Conservation (phyloP, 306 rosid species). For the Gastrolobium villosum region DNA sequence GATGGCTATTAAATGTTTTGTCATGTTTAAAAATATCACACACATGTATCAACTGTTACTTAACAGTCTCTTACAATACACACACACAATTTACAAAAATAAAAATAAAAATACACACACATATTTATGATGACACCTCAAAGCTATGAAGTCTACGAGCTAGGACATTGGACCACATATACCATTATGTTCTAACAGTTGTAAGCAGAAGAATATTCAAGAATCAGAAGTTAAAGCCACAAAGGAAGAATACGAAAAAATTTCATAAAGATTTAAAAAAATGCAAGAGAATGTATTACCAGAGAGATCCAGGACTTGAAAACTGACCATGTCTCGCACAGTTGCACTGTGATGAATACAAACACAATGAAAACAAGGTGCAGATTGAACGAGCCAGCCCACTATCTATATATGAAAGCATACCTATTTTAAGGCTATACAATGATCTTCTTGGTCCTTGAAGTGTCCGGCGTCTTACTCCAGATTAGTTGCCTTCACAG, state of each 20-base stretch:
- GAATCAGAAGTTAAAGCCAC: too few relatives aligned
- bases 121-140: constrained; percentile 12
- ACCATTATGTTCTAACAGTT: too few relatives aligned
- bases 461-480: constrained; percentile 39
- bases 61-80: background rate
- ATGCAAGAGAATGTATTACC: constrained; percentile 22
- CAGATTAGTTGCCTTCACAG: constrained; percentile 43
- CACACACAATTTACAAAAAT: too few relatives aligned
- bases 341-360: background rate
- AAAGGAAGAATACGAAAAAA: too few relatives aligned
- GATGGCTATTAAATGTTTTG: constrained; percentile 15
- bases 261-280: background rate
- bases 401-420: constrained; percentile 34
- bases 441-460: constrained; percentile 35
- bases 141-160: background rate
- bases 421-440: constrained; percentile 40
- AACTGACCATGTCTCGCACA: constrained; percentile 12
- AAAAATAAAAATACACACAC: too few relatives aligned
- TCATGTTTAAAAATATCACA: background rate
- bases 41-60: constrained; percentile 1
- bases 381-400: constrained; percentile 19
- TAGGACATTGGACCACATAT: background rate
- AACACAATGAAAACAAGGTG: background rate
- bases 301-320: constrained; percentile 32
- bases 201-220: too few relatives aligned